Evolutionary conservation across 306 rosid genomes (phyloP).

Genomic region (Vigna nakashimae): DNA sequence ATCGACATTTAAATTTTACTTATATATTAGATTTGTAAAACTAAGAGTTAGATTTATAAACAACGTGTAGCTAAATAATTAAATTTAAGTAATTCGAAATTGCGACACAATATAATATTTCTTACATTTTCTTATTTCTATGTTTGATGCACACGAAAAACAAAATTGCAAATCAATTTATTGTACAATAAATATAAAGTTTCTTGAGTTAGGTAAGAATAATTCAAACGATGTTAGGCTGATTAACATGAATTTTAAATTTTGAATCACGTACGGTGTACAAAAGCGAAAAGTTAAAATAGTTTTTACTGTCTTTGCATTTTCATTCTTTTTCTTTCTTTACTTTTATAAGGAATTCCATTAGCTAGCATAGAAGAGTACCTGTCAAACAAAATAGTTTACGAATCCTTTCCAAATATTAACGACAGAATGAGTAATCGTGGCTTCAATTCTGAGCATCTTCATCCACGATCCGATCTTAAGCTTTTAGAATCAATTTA

Average conservation of each 20-base stretch:
- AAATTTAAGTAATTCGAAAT: too few relatives aligned
- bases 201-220: not conserved
- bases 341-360: not conserved
- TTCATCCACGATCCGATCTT: constrained; percentile 19
- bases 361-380: not conserved
- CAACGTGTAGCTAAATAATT: too few relatives aligned
- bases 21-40: too few relatives aligned
- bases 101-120: too few relatives aligned
- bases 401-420: constrained; percentile 2
- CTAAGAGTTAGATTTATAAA: too few relatives aligned
- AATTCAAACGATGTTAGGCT: not conserved
- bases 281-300: constrained; percentile 12
- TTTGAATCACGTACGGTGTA: not conserved
- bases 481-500: not conserved
- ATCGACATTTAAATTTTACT: too few relatives aligned
- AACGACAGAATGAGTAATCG: not conserved
- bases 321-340: not conserved
- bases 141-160: not conserved
- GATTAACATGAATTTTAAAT: not conserved
- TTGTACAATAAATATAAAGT: not conserved
- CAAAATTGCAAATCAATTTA: not conserved
- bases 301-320: not conserved
- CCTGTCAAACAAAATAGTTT: not conserved
- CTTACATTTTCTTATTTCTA: not conserved
- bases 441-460: constrained; percentile 22